phyloP scores from a whole-genome alignment of 495 filamentous ascomycete genomes.

The Hypoxylon fuscum region DNA sequence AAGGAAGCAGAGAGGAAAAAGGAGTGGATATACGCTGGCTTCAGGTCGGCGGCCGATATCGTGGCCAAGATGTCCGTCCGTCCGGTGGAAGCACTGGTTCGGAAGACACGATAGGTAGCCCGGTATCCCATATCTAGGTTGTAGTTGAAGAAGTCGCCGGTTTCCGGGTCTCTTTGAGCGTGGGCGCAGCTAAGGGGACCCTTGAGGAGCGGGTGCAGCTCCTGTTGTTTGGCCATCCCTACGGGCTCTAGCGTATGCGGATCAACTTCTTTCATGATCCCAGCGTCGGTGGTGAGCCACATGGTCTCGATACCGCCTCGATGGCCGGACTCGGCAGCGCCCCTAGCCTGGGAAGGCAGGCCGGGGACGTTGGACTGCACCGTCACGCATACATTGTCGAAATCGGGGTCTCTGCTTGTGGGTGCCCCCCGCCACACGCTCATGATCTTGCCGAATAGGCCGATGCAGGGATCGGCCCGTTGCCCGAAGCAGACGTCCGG shows the following conservation, averaged over 20 bases:
- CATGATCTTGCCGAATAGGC: slow-evolving; percentile 72
- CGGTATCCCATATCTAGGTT: slow-evolving; percentile 64
- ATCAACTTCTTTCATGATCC: slow-evolving; percentile 66
- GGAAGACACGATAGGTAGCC: slow-evolving; percentile 70
- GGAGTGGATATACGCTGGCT: slow-evolving; percentile 76
- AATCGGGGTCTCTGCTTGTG: slow-evolving; percentile 36
- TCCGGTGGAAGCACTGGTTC: slow-evolving; percentile 65
- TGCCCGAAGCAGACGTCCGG: slow-evolving; percentile 67
- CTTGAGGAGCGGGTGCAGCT: slow-evolving; percentile 70
- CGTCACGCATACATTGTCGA: slow-evolving; percentile 67
- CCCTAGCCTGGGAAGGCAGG: slow-evolving; percentile 33
- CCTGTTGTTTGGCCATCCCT: slow-evolving; percentile 62
- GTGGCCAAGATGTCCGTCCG: slow-evolving; percentile 75
- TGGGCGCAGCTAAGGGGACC: slow-evolving; percentile 73
- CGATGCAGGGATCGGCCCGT: slow-evolving; percentile 72
- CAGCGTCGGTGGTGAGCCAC: slow-evolving; percentile 69
- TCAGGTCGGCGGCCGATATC: slow-evolving; percentile 57
- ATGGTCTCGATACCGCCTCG: slow-evolving; percentile 55
- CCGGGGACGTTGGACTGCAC: slow-evolving; percentile 68
- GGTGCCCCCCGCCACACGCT: slow-evolving; percentile 53
- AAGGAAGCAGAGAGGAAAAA: slow-evolving; percentile 71
- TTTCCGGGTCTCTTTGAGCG: slow-evolving; percentile 72
- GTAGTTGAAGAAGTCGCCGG: slow-evolving; percentile 81
- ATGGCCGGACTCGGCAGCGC: slow-evolving; percentile 34
- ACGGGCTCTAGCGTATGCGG: slow-evolving; percentile 76